These are phyloP conservation scores for Saccharomycopsis hybrid DNA, from an alignment of 1,139 yeast species.

Conservation along the genomic window DNA sequence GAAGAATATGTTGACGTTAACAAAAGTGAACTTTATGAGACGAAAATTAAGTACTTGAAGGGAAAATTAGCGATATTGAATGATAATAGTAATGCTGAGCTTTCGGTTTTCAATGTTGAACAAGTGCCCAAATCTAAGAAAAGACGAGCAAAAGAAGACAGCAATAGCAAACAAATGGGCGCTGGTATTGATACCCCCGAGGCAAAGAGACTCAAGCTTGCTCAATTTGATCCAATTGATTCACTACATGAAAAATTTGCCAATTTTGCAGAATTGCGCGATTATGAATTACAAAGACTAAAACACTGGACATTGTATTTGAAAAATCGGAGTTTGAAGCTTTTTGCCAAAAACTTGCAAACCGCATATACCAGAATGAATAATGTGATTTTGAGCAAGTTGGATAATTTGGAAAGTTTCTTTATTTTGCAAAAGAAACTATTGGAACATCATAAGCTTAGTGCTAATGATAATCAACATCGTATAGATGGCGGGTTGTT, in stretches of 20 bases:
- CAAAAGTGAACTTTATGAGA: neutral
- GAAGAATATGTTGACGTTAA: neutral
- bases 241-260: neutral
- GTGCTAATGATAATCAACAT: too few relatives aligned
- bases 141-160: too few relatives aligned
- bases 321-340: constrained; percentile 25
- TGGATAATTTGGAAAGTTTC: constrained; percentile 30
- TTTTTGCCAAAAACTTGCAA: constrained; percentile 25
- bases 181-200: too few relatives aligned
- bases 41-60: constrained; percentile 1
- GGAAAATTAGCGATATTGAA: neutral
- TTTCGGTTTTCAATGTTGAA: too few relatives aligned
- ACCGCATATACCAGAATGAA: constrained; percentile 27
- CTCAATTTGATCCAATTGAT: too few relatives aligned
- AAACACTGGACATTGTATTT: constrained; percentile 25
- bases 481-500: constrained; percentile 1
- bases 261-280: constrained; percentile 5
- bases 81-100: too few relatives aligned
- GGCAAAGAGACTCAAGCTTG: too few relatives aligned
- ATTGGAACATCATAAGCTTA: neutral
- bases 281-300: constrained; percentile 27
- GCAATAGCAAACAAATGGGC: too few relatives aligned
- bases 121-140: too few relatives aligned
- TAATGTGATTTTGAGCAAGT: constrained; percentile 26
- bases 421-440: constrained; percentile 27